Percentiles rank a stretch among this genome's conserved stretches.
These are phyloP conservation scores for Parastagonospora avenae DNA, from an alignment of 2,329 filamentous ascomycete genomes.

Conservation along the genomic window DNA sequence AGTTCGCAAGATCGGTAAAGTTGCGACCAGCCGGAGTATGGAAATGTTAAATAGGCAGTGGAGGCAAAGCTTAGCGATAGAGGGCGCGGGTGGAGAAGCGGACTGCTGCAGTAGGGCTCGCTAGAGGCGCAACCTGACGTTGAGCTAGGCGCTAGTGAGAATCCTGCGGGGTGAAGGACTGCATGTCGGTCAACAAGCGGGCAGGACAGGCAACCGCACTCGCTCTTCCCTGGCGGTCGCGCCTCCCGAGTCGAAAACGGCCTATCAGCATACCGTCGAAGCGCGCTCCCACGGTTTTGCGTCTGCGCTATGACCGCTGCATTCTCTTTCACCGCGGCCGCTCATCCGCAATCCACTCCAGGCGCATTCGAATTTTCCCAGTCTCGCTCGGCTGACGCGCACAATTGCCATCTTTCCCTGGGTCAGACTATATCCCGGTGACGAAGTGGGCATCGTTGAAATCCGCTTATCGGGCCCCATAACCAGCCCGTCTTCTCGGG, in stretches of 20 bases:
- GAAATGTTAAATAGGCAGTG: conserved; percentile 11
- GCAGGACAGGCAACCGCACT: background rate
- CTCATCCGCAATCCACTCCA: background rate
- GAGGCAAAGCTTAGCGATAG: conserved; percentile 3
- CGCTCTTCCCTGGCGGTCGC: background rate
- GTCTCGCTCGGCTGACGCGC: conserved; percentile 1
- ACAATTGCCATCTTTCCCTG: background rate
- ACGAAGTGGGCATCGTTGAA: background rate
- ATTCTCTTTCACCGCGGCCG: background rate
- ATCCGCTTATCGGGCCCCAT: background rate
- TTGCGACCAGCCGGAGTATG: background rate
- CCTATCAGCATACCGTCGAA: conserved; percentile 20
- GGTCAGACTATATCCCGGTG: background rate
- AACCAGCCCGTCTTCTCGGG: background rate
- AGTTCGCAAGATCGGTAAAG: background rate
- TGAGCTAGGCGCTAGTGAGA: conserved; percentile 12
- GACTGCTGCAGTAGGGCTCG: background rate
- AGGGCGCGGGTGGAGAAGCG: conserved; percentile 6
- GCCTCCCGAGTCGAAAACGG: conserved; percentile 9
- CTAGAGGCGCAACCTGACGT: conserved; percentile 15
- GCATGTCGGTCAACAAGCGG: background rate
- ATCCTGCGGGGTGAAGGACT: conserved; percentile 23
- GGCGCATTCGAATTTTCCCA: background rate
- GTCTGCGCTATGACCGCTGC: conserved; percentile 19
- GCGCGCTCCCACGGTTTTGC: background rate